These are phyloP conservation scores for Cladosporium sp. DNA, from an alignment of 2,329 filamentous ascomycete genomes.

Conservation along the genomic window DNA sequence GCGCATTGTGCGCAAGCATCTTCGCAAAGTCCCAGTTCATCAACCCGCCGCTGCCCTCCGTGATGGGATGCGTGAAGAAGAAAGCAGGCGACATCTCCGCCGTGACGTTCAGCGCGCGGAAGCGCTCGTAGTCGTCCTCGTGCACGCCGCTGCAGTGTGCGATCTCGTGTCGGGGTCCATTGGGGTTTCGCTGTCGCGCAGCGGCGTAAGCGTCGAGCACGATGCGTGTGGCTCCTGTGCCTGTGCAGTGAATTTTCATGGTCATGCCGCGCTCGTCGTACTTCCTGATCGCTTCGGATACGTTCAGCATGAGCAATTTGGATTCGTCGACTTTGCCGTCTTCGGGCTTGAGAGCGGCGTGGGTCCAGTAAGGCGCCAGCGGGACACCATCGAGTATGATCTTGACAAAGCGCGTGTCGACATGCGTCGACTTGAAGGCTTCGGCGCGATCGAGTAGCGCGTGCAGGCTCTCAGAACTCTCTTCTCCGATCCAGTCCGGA, in stretches of 20 bases:
- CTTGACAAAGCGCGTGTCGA: slow-evolving; percentile 40
- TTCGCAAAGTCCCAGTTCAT: slow-evolving; percentile 37
- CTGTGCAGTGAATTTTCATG: slow-evolving; percentile 41
- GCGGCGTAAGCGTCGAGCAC: slow-evolving; percentile 38
- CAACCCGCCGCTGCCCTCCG: slow-evolving; percentile 23
- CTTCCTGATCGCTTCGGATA: slow-evolving; percentile 33
- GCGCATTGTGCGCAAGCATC: slow-evolving; percentile 32
- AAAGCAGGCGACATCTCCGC: slow-evolving; percentile 41
- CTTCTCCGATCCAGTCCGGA: slow-evolving; percentile 32
- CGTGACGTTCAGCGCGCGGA: slow-evolving; percentile 35
- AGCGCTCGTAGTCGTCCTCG: slow-evolving; percentile 36
- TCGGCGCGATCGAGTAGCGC: slow-evolving; percentile 33
- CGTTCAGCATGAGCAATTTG: slow-evolving; percentile 27
- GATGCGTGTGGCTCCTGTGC: slow-evolving; percentile 35
- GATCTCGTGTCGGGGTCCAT: slow-evolving; percentile 40
- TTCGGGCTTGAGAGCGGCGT: slow-evolving; percentile 30
- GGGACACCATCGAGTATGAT: slow-evolving; percentile 41
- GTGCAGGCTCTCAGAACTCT: slow-evolving; percentile 27
- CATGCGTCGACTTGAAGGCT: slow-evolving; percentile 32
- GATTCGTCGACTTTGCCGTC: slow-evolving; percentile 33
- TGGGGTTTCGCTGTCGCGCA: slow-evolving; percentile 31
- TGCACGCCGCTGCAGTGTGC: slow-evolving; percentile 36
- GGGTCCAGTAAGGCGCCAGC: slow-evolving; percentile 37
- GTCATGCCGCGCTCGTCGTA: slow-evolving; percentile 39
- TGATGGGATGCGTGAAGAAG: slow-evolving; percentile 31